phyloP scores from a whole-genome alignment of 306 rosid genomes.

The Alnus glutinosa region DNA sequence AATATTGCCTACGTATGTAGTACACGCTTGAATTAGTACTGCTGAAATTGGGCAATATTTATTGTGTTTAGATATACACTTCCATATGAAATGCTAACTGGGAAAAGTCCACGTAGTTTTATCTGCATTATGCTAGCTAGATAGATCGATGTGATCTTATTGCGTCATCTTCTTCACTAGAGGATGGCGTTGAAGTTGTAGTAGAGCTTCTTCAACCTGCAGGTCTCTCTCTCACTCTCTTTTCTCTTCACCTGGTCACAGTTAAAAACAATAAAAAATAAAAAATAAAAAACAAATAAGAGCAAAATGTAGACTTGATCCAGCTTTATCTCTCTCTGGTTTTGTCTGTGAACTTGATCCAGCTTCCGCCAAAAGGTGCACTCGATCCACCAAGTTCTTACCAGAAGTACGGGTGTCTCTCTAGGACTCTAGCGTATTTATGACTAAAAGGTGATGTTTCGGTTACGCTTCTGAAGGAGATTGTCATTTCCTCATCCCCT shows the following conservation, averaged over 20 bases:
- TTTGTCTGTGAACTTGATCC: no score
- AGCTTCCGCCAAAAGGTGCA: no score
- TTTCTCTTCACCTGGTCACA: no score
- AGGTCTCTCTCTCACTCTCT: background rate
- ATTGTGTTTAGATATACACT: no score
- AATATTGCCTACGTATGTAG: background rate
- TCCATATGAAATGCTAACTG: background rate
- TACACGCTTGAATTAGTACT: background rate
- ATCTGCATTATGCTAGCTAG: background rate
- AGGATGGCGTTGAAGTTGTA: slow-evolving; percentile 2
- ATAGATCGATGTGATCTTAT: background rate
- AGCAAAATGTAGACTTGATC: no score
- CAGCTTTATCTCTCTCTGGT: background rate
- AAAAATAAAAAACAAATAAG: no score
- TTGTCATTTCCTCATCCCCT: background rate
- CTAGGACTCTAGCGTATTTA: no score
- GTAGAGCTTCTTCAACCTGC: background rate
- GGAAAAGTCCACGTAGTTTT: background rate
- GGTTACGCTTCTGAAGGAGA: slow-evolving; percentile 8
- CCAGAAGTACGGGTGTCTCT: background rate
- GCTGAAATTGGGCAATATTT: background rate
- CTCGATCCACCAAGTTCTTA: background rate
- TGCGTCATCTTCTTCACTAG: background rate
- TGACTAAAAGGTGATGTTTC: slow-evolving; percentile 12
- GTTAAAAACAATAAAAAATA: no score